phyloP scores from a whole-genome alignment of 2,329 filamentous ascomycete species.

The Ambrosiella cleistominuta region DNA sequence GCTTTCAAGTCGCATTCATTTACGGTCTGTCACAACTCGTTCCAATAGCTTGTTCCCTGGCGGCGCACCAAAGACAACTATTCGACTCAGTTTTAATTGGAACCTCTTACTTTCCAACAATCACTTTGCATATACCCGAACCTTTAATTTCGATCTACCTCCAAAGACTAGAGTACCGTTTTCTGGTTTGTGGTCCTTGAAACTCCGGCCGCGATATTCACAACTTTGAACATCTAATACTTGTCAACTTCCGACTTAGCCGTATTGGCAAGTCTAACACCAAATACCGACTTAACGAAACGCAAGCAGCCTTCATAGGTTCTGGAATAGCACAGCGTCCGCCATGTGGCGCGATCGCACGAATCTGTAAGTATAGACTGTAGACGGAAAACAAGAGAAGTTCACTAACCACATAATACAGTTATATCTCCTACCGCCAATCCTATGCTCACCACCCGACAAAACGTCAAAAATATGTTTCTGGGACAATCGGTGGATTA shows the following conservation, averaged over 20 bases:
- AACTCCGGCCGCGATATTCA: too few relatives aligned
- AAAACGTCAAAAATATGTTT: slow-evolving; percentile 58
- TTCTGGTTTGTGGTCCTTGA: too few relatives aligned
- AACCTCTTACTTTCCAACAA: too few relatives aligned
- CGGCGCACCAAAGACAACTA: background rate
- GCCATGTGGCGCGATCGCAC: slow-evolving; percentile 98
- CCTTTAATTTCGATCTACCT: background rate
- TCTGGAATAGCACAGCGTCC: slow-evolving; percentile 24
- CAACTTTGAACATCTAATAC: too few relatives aligned
- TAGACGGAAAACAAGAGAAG: background rate
- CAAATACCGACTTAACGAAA: background rate
- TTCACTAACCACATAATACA: slow-evolving; percentile 22
- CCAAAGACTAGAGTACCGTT: too few relatives aligned
- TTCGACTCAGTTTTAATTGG: background rate
- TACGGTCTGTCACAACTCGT: background rate
- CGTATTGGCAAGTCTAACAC: background rate
- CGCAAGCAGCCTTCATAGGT: background rate
- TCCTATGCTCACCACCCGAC: slow-evolving; percentile 90
- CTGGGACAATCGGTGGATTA: slow-evolving; percentile 23
- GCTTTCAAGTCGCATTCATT: background rate
- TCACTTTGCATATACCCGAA: too few relatives aligned
- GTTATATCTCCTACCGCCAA: slow-evolving; percentile 97
- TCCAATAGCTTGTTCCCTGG: background rate
- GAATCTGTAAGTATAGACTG: slow-evolving; percentile 54
- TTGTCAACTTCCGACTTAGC: background rate